Conservation (phyloP, 1,284 basidiomycete species). For the Takashimella koratensis region DNA sequence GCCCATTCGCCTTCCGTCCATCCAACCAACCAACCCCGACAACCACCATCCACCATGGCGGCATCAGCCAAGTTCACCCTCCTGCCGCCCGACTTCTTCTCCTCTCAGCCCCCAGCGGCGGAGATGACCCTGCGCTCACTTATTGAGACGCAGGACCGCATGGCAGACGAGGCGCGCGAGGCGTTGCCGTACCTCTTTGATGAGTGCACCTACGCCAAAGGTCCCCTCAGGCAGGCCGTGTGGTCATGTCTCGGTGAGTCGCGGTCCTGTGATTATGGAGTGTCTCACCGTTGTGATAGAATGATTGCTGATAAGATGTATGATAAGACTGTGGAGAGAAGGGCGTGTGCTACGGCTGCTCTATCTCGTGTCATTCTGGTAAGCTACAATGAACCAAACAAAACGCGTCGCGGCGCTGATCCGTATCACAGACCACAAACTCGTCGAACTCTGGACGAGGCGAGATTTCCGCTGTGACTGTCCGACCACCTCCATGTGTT, state of each 20-base stretch:
- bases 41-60: neutral
- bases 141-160: slow-evolving; percentile 34
- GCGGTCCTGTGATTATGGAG: neutral
- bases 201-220: slow-evolving; percentile 42
- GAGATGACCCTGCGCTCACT: slow-evolving; percentile 40
- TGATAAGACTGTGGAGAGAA: slow-evolving; percentile 32
- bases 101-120: slow-evolving; percentile 20
- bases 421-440: slow-evolving; percentile 34
- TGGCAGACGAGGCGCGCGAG: slow-evolving; percentile 42
- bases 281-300: no score
- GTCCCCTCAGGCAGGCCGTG: slow-evolving; percentile 40
- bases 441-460: slow-evolving; percentile 47
- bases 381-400: no score
- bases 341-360: slow-evolving; percentile 48
- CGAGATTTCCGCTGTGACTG: slow-evolving; percentile 48
- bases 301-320: neutral
- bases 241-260: slow-evolving; percentile 45
- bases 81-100: slow-evolving; percentile 24
- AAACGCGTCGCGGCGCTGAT: no score
- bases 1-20: neutral
- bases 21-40: no score
- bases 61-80: slow-evolving; percentile 6
- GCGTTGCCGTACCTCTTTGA: slow-evolving; percentile 45
- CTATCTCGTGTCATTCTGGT: slow-evolving; percentile 48
- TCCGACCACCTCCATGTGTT: slow-evolving; percentile 34